Conservation (phyloP, 2,329 filamentous ascomycete genomes). For the Erysiphe pulchra region DNA sequence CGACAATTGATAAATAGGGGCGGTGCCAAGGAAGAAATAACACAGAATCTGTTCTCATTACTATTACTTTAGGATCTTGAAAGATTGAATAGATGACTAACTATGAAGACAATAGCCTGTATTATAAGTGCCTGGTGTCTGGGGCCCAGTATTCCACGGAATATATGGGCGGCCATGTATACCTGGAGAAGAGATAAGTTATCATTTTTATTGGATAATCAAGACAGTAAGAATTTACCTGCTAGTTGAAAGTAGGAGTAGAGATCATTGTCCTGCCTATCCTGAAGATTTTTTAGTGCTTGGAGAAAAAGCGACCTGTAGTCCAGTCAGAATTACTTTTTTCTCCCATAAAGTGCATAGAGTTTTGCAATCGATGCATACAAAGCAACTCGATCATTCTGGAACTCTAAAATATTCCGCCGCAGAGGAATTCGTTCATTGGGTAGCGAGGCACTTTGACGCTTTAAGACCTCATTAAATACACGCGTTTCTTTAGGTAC, state of each 20-base stretch:
- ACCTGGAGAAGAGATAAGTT: constrained; percentile 1
- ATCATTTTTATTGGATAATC: not conserved
- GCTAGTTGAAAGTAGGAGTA: constrained; percentile 8
- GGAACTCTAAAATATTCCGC: constrained; percentile 7
- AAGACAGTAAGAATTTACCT: constrained; percentile 3
- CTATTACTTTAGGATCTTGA: not conserved
- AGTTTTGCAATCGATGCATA: not conserved
- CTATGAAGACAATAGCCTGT: constrained; percentile 12
- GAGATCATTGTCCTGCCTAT: constrained; percentile 3
- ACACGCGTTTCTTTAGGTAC: too few relatives aligned
- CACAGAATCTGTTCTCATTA: constrained; percentile 4
- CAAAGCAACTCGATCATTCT: constrained; percentile 5
- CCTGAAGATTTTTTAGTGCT: constrained; percentile 4
- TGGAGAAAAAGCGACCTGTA: constrained; percentile 10
- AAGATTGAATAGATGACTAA: not conserved
- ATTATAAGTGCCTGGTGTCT: constrained; percentile 1
- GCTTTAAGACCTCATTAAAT: not conserved
- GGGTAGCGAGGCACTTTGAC: not conserved
- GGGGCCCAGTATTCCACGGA: constrained; percentile 7
- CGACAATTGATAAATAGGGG: constrained; percentile 26
- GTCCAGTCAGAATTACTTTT: not conserved
- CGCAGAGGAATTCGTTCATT: constrained; percentile 5
- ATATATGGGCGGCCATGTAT: constrained; percentile 8
- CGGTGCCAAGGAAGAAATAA: constrained; percentile 24
- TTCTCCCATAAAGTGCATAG: not conserved